phyloP scores from a whole-genome alignment of 2,329 filamentous ascomycete species.

The Mollisiaceae sp. region DNA sequence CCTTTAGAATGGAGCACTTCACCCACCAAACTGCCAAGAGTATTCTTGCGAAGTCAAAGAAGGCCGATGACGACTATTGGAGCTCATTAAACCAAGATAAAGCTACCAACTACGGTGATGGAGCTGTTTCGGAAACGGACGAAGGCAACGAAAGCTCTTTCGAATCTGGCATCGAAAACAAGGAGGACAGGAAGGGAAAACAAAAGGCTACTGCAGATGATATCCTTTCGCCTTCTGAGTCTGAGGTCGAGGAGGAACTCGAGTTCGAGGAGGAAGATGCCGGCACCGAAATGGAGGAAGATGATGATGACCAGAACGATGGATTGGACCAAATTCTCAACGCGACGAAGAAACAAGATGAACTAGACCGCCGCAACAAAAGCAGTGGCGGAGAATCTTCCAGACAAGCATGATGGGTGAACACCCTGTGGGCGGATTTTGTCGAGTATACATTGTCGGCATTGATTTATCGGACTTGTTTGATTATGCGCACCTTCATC shows the following conservation, averaged over 20 bases:
- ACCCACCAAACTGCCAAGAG: neutral
- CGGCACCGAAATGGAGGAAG: neutral
- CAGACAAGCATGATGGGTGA: neutral
- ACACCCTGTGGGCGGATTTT: neutral
- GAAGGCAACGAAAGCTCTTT: neutral
- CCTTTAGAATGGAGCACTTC: neutral
- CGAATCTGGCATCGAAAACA: too few species aligned
- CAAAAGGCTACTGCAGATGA: too few species aligned
- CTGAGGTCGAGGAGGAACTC: too few species aligned
- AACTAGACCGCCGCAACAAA: neutral
- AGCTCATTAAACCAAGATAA: neutral
- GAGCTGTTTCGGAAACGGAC: neutral
- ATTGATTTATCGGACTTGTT: neutral
- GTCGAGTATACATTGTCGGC: neutral
- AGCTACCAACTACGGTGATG: neutral
- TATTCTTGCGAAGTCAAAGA: neutral
- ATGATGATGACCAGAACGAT: neutral
- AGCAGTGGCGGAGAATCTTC: neutral
- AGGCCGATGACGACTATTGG: neutral
- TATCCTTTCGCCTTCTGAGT: too few species aligned
- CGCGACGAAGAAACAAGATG: neutral
- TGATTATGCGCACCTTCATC: neutral
- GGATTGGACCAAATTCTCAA: neutral
- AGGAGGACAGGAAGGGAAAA: too few species aligned
- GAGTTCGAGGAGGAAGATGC: too few species aligned